Evolutionary conservation across 352 stramenopile genomes (phyloP), one percentile per base, ranked within the genome.

Genomic region (Pythium biforme): DNA sequence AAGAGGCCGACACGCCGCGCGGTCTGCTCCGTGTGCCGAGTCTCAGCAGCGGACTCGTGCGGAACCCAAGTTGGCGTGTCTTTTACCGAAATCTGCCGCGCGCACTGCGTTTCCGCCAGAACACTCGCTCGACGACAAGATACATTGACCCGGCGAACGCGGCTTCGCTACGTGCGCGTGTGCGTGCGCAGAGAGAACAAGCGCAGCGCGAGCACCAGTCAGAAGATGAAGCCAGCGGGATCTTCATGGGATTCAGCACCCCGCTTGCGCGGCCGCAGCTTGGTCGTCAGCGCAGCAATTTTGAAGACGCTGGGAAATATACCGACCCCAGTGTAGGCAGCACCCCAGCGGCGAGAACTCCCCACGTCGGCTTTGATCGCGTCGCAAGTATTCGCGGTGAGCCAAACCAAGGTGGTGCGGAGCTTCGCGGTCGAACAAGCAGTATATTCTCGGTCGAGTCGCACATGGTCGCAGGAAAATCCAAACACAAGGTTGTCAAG

Each of bases 121-220:
- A 90, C 50, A 89, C 81, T 26, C 78, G 84, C 22, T 88, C 81
- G 3, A 90, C 79, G 0, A 93, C 84, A 23, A 52, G 84, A 23
- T 91, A 93, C 59, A 91, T 93, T 27, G 81, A 89, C 33, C 81
- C 76, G 10, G 71, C 81, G 1, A 93, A 93, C 55, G 82, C 81
- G 0, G 74, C 74, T 26, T 89, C 84, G 17, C 60, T 93, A 43
- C 56, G 73, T 1, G 83, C 75, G 0, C 60, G 83, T 31, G 50
- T 93, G 27, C 77, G 80, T 4, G 82, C 81, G 1, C 55, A 83
- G 12, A 65, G 74, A 47, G 79, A 92, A 43, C 79, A 59, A 7
- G 55, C 55, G 19, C 41, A 62, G 31, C 55, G 55, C 9, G 55
- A 62, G 15, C 26, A 88, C 5, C 40, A 55, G 33, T 54, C 29